These are phyloP conservation scores for Elymus sibiricus DNA, from an alignment of 176 grass and related monocot genomes.

Conservation along the genomic window DNA sequence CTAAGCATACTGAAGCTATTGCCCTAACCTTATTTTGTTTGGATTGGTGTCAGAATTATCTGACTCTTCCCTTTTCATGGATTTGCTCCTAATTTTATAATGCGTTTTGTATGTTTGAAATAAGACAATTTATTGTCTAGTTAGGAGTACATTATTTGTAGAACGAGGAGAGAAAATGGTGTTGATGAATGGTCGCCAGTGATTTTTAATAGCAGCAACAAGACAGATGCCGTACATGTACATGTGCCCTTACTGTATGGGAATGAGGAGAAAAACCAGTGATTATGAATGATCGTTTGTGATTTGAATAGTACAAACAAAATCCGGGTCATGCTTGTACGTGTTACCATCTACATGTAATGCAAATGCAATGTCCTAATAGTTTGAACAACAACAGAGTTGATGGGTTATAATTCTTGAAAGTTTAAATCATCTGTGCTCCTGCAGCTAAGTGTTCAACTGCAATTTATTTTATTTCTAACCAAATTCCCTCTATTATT, in stretches of 20 bases:
- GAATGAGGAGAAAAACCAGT: too few species aligned
- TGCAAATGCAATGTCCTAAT: not conserved
- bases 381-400: not conserved
- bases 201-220: constrained; percentile 21
- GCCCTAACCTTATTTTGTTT: not conserved
- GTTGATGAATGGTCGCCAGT: not conserved
- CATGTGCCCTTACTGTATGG: not conserved
- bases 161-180: not conserved
- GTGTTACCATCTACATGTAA: not conserved
- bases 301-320: too few species aligned
- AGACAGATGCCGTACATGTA: not conserved
- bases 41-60: not conserved
- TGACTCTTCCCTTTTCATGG: not conserved
- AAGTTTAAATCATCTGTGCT: not conserved
- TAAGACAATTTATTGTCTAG: not conserved
- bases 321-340: too few species aligned
- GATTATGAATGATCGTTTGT: too few species aligned
- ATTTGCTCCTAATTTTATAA: not conserved
- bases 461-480: constrained; percentile 8
- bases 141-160: not conserved
- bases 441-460: not conserved
- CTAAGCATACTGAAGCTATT: not conserved
- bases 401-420: constrained; percentile 5
- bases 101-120: not conserved
- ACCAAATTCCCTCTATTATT: not conserved